phyloP scores from a whole-genome alignment of 768 basidiomycete species.

The Kondoa subrosea region DNA sequence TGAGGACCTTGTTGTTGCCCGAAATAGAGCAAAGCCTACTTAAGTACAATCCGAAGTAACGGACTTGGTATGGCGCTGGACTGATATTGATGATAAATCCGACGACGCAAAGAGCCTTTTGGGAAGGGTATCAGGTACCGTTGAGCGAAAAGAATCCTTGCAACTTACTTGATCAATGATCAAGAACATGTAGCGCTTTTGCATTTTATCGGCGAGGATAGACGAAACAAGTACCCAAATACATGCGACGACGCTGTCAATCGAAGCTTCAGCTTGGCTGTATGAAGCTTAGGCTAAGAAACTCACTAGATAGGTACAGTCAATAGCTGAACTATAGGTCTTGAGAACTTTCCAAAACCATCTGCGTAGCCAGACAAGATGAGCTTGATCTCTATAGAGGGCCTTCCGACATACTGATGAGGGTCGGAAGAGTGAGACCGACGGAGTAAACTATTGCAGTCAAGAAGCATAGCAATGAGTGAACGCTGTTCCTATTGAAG shows the following conservation, averaged over 20 bases:
- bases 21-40: not conserved
- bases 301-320: slow-evolving; percentile 23
- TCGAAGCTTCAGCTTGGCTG: not conserved
- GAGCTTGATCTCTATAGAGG: not conserved
- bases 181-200: slow-evolving; percentile 23
- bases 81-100: slow-evolving; percentile 25
- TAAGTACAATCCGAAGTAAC: slow-evolving; percentile 19
- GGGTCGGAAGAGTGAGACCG: slow-evolving; percentile 18
- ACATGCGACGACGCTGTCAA: not conserved
- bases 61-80: slow-evolving; percentile 23
- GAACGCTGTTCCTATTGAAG: too few species aligned
- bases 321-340: slow-evolving; percentile 25
- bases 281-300: not conserved
- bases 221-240: slow-evolving; percentile 15
- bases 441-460: slow-evolving; percentile 23
- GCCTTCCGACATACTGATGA: slow-evolving; percentile 1
- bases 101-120: too few species aligned
- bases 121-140: too few species aligned
- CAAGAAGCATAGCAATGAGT: too few species aligned
- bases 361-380: slow-evolving; percentile 5
- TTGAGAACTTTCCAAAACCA: slow-evolving; percentile 19
- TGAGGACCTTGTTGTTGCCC: not conserved
- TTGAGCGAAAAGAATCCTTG: too few species aligned
- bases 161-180: slow-evolving; percentile 16
- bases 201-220: slow-evolving; percentile 19